Base-by-base conservation (phyloP, 805 yeast genomes). In the Wickerhamomyces chambardii region DNA sequence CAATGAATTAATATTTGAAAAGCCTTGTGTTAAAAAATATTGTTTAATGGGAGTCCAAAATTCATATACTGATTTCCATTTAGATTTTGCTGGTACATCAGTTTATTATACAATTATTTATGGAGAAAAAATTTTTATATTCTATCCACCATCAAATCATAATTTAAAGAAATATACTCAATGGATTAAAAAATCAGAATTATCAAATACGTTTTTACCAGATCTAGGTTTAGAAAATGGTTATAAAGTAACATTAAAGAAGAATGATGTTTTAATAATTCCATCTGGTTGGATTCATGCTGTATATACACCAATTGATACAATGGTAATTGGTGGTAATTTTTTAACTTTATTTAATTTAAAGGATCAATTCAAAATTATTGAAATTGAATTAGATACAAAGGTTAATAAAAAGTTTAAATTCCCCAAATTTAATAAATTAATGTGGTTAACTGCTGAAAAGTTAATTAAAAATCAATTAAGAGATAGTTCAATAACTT, bases 241-340 rank as follows among this genome's bases (percentile, higher is more conserved):
- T 15, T 60, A 75, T 33, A 70, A 71, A 35, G 75, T 78, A 15
- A 65, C 67, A 7, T 48, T 82, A 16, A 35, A 44, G 1, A 58
- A 73, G 2, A 94, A 94, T 1, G 95, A 87, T 48, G 65, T 86
- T 18, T 68, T 87, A 57, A 64, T 86, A 12, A 78, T 87, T 15
- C 96, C 97, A 4, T 77, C 92, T 29, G 95, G 95, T 1, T 87
- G 95, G 94, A 86, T 87, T 33, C 96, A 87, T 56, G 78, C 92
- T 0, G 97, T 87, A 0, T 75, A 75, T 48, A 86, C 96, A 0
- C 90, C 95, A 0, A 59, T 62, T 14, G 95, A 87, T 51, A 73
- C 94, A 0, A 59, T 86, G 3, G 86, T 87, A 3, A 72, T 87
- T 36, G 96, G 96, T 3, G 97, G 97, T 0, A 87, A 87, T 53